These are phyloP conservation scores for Spathaspora sp. DNA, from an alignment of 805 yeast species.

Conservation along the genomic window DNA sequence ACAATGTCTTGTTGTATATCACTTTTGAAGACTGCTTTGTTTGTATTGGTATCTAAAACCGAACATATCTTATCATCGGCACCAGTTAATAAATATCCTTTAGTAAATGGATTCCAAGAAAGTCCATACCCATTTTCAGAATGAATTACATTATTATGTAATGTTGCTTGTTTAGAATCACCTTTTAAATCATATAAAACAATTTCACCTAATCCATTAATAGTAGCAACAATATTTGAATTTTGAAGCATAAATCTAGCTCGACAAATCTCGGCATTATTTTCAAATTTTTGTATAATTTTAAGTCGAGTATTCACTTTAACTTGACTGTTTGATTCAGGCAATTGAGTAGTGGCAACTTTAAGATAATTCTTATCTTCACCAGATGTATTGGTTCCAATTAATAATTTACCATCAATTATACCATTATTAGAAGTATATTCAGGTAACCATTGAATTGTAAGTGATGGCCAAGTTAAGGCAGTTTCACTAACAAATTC, in stretches of 20 bases:
- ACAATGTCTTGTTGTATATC: slow-evolving; percentile 54
- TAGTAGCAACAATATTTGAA: slow-evolving; percentile 54
- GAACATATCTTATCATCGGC: slow-evolving; percentile 67
- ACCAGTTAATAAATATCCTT: slow-evolving; percentile 53
- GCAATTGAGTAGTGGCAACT: slow-evolving; percentile 54
- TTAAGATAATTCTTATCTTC: slow-evolving; percentile 65
- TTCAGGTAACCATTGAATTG: slow-evolving; percentile 73
- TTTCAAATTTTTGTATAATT: slow-evolving; percentile 57
- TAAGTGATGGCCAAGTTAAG: slow-evolving; percentile 76
- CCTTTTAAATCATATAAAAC: slow-evolving; percentile 45
- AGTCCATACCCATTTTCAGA: slow-evolving; percentile 71
- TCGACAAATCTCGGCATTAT: slow-evolving; percentile 65
- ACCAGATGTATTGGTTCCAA: slow-evolving; percentile 76
- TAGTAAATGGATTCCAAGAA: slow-evolving; percentile 52
- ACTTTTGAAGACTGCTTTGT: slow-evolving; percentile 11
- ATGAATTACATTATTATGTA: slow-evolving; percentile 45
- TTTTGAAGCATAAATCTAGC: slow-evolving; percentile 69
- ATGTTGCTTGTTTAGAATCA: slow-evolving; percentile 19
- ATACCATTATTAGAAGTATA: slow-evolving; percentile 19
- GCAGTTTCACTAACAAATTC: slow-evolving; percentile 80
- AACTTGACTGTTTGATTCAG: slow-evolving; percentile 15
- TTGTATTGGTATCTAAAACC: slow-evolving; percentile 47
- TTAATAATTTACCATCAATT: slow-evolving; percentile 48
- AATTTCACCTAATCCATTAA: slow-evolving; percentile 63
- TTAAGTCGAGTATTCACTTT: slow-evolving; percentile 53